Percentiles rank a stretch among this genome's conserved stretches.
These are phyloP conservation scores for Starmerella floris DNA, from an alignment of 805 yeast species.

Conservation along the genomic window DNA sequence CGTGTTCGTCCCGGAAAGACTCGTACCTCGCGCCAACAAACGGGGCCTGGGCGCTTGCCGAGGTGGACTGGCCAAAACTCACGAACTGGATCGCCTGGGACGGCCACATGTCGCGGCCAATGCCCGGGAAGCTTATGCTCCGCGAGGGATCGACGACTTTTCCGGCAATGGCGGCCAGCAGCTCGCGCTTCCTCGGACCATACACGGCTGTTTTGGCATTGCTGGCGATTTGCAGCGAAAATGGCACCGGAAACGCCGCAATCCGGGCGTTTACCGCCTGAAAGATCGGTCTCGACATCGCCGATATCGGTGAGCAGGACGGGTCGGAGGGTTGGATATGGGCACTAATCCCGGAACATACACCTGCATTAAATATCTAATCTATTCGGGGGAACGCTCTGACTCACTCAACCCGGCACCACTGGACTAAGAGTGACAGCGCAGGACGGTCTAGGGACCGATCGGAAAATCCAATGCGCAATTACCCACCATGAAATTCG, in stretches of 20 bases:
- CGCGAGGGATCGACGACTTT: conserved; percentile 41
- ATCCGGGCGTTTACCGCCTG: conserved; percentile 13
- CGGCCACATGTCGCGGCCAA: conserved; percentile 35
- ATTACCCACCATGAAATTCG: too few relatives aligned
- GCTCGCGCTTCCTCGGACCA: conserved; percentile 42
- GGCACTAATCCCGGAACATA: too few relatives aligned
- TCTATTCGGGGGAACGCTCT: too few relatives aligned
- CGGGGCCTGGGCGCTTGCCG: conserved; percentile 33
- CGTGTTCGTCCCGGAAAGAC: conserved; percentile 70
- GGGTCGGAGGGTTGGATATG: too few relatives aligned
- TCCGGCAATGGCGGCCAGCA: conserved; percentile 46
- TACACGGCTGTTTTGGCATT: conserved; percentile 42
- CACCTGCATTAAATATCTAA: too few relatives aligned
- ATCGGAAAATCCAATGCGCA: too few relatives aligned
- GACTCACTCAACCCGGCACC: too few relatives aligned
- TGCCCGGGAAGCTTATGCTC: conserved; percentile 43
- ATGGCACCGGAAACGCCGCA: conserved; percentile 30
- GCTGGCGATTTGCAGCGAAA: conserved; percentile 31
- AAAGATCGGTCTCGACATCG: conserved; percentile 11
- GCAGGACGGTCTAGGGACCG: too few relatives aligned
- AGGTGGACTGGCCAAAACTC: conserved; percentile 34
- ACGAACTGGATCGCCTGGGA: conserved; percentile 34
- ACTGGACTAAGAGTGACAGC: too few relatives aligned
- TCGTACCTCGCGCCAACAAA: conserved; percentile 87
- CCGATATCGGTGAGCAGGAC: too few relatives aligned